phyloP scores from a whole-genome alignment of 192 early-diverging fungal genomes.

The Pilaira anomala region DNA sequence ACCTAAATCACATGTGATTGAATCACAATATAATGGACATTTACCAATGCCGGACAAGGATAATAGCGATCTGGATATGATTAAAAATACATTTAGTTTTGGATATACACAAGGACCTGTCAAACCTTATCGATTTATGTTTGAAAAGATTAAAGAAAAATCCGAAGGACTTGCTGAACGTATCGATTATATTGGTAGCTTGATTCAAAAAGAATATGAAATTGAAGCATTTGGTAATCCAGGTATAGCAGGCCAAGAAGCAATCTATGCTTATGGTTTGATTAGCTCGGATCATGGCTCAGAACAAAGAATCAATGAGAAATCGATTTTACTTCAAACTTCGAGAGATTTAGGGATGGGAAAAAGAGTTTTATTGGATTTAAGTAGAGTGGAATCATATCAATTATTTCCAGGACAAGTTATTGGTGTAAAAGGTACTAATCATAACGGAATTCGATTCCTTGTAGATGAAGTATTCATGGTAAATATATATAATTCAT shows the following conservation, averaged over 20 bases:
- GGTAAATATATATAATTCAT: slow-evolving; percentile 11
- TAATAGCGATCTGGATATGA: neutral
- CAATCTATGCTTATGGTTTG: slow-evolving; percentile 49
- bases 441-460: slow-evolving; percentile 34
- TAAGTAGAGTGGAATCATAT: slow-evolving; percentile 56
- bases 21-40: slow-evolving; percentile 57
- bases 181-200: slow-evolving; percentile 55
- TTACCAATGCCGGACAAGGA: slow-evolving; percentile 30
- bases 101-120: slow-evolving; percentile 43
- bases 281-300: slow-evolving; percentile 65
- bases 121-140: slow-evolving; percentile 75
- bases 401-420: slow-evolving; percentile 88
- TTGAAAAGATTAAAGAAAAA: slow-evolving; percentile 66
- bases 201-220: slow-evolving; percentile 35
- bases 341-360: slow-evolving; percentile 74
- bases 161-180: slow-evolving; percentile 51
- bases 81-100: slow-evolving; percentile 1
- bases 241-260: slow-evolving; percentile 22
- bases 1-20: slow-evolving; percentile 42
- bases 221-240: slow-evolving; percentile 33
- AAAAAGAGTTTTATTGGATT: slow-evolving; percentile 60
- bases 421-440: slow-evolving; percentile 13
- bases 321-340: slow-evolving; percentile 79
- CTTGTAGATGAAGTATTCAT: slow-evolving; percentile 45
- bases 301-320: slow-evolving; percentile 62